A percentile compares a stretch with the other conserved stretches of the same genome.
Conservation (phyloP, 1,284 basidiomycete species). For the Thelephora terrestris region DNA sequence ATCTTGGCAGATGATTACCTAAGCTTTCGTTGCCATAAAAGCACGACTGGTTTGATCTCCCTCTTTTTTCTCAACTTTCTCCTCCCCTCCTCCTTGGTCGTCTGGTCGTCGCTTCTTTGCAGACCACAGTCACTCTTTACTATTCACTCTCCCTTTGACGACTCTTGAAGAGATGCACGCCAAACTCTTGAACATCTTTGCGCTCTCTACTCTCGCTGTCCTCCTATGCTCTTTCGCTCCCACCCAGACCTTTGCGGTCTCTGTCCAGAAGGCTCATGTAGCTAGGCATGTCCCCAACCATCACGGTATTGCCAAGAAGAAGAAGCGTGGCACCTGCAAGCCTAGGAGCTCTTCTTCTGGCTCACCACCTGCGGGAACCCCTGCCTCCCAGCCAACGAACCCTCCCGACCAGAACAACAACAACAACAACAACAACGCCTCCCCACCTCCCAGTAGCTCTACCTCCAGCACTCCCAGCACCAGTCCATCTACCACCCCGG, state of each 20-base stretch:
- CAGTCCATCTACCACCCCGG: constrained; percentile 11
- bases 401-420: not conserved
- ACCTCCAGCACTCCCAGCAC: constrained; percentile 10
- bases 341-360: constrained; percentile 38
- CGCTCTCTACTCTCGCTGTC: constrained; percentile 46
- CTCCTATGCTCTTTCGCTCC: constrained; percentile 17
- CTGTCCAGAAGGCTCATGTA: not conserved
- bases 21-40: not conserved
- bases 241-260: not conserved
- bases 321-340: constrained; percentile 14
- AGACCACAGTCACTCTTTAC: not conserved
- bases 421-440: not conserved
- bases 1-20: too few relatives aligned
- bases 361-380: constrained; percentile 30
- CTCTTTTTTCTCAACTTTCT: not conserved
- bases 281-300: not conserved
- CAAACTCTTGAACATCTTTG: constrained; percentile 46
- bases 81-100: not conserved
- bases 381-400: constrained; percentile 2
- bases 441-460: constrained; percentile 3
- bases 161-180: constrained; percentile 16
- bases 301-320: not conserved
- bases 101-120: not conserved
- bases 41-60: constrained; percentile 29
- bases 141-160: not conserved